Base-by-base conservation (phyloP, 805 yeast genomes). In the Saturnispora dispora region DNA sequence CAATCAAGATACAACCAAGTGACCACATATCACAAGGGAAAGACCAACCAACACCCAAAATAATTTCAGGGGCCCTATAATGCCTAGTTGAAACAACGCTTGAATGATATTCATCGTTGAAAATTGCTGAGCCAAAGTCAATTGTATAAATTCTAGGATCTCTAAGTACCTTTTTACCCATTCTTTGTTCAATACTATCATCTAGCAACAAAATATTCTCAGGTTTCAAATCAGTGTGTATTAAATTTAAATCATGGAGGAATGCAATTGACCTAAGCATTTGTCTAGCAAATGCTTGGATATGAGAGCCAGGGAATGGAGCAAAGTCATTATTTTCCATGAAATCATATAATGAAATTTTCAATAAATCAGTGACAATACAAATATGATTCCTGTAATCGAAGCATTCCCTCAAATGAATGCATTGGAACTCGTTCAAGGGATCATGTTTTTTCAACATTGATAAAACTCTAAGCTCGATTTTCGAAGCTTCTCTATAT, bases 21-120 rank as follows among this genome's bases (percentile, higher is more conserved):
- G 96, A 87, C 99, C 99, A 93, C 71, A 91, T 72, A 65, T 93
- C 99, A 66, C 98, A 91, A 1, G 97, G 95, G 60, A 78, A 89
- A 7, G 96, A 85, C 98, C 99, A 93, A 18, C 97, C 96, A n/a
- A 79, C 75, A 1, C 96, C 96, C 30, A 93, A 69, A 1, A 91
- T 88, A 56, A 93, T 89, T 65, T 93, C 99, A 0, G 99, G 99
- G 0, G 99, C 99, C 50, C 99, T 73, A 66, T 93, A 93, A 67
- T 93, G 99, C 47, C 99, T 75, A 1, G 99, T 93, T 7, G 96
- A 87, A 10, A 93, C 96, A 15, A 93, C 82, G 20, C 85, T 80
- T 3, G 95, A 82, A 71, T 93, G 99, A 64, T 86, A 89, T 69
- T 93, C 98, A 67, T 90, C 95, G 59, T 86, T 78, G 61, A 93